Conservation (phyloP, 2,329 filamentous ascomycete genomes). For the Dothideomycetes sp. region DNA sequence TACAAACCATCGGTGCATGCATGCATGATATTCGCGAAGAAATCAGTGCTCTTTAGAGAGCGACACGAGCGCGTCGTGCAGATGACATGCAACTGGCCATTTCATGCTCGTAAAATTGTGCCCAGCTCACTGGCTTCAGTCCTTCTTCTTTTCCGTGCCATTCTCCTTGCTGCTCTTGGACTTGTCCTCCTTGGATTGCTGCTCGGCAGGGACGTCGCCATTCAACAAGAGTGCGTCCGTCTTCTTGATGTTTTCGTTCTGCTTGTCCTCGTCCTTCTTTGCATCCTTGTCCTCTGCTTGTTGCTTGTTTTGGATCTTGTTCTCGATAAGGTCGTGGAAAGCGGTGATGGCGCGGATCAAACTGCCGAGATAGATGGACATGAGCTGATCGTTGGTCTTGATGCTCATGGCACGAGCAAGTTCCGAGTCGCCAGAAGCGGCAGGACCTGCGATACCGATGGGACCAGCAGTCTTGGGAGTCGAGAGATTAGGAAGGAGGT, state of each 20-base stretch:
- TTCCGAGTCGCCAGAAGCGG: conserved; percentile 62
- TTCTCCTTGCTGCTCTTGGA: conserved; percentile 37
- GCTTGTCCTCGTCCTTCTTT: conserved; percentile 57
- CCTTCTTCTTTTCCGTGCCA: conserved; percentile 45
- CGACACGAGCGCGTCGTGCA: neutral
- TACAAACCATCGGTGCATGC: conserved; percentile 12
- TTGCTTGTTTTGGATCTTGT: conserved; percentile 98
- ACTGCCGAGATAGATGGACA: conserved; percentile 95
- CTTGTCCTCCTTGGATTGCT: conserved; percentile 36
- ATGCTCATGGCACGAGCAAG: conserved; percentile 94
- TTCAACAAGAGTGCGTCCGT: conserved; percentile 55
- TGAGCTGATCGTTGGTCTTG: conserved; percentile 98
- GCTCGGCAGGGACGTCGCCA: conserved; percentile 38
- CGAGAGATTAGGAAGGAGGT: conserved; percentile 89
- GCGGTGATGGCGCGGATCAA: conserved; percentile 95
- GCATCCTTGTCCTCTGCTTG: conserved; percentile 90
- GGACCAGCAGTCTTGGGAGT: conserved; percentile 58
- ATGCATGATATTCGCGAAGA: no score
- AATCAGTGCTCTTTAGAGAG: no score
- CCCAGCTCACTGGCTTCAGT: conserved; percentile 12
- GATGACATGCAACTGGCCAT: neutral
- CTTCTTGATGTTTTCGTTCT: conserved; percentile 46
- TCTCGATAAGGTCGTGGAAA: conserved; percentile 98
- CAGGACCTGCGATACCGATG: conserved; percentile 44
- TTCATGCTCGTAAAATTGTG: conserved; percentile 4